Evolutionary conservation across 257 asterid genomes (phyloP), one percentile per base, ranked within the genome.

Genomic region (Craterostigma plantagineum): DNA sequence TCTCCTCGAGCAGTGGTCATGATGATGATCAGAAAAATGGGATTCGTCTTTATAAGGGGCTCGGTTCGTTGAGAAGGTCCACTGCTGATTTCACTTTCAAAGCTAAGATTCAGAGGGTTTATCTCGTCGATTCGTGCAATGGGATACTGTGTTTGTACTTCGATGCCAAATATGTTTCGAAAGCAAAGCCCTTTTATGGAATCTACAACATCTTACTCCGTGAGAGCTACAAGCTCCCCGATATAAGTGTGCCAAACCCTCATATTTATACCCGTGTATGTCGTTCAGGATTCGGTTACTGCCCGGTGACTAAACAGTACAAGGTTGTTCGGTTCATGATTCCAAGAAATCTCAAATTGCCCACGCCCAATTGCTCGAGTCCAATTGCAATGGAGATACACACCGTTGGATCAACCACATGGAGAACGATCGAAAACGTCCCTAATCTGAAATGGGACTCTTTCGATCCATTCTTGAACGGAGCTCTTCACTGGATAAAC

Each of bases 131-230:
- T 46, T 67, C 76, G 1, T 73, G 77, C 48, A 62, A 69, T 13
- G 82, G 82, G 12, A 62, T 73, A 14, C 63, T 73, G 5, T 73
- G 82, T 52, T 50, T 67, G 14, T 67, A 54, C 49, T 48, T 53
- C 15, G 35, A 45, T 16, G n/a, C n/a, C n/a, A n/a, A n/a, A n/a
- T n/a, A n/a, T n/a, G n/a, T n/a, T n/a, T n/a, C n/a, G n/a, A 46
- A 45, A 11, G 23, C 60, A 1, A 46, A 42, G 37, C 68, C 65
- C 39, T 46, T 56, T 59, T 73, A 65, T 18, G 39, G 49, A 34
- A 58, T 73, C 40, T 63, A 69, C 62, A 73, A 73, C 55, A 72
- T 75, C 37, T 40, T 69, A 34, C 69, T 63, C 3, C 55, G 65
- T 10, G 77, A 69, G 47, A 52, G 45, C 36, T 14, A 58, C 15